phyloP scores from a whole-genome alignment of 108 stramenopile genomes.

The Pseudonitzschia multiseries region DNA sequence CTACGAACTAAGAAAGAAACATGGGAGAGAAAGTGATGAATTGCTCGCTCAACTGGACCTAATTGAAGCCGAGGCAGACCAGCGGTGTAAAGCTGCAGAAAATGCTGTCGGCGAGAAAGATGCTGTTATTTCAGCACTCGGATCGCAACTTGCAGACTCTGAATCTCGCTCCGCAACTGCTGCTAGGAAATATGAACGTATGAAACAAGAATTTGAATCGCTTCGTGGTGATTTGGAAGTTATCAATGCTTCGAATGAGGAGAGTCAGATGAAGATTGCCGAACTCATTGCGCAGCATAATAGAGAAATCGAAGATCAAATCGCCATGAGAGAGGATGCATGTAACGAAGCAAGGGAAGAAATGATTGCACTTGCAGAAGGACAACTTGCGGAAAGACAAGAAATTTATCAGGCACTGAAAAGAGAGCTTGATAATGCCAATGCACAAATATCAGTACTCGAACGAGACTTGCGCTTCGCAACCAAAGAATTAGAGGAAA shows the following conservation, averaged over 20 bases:
- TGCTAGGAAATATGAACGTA: constrained; percentile 2
- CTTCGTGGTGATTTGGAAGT: constrained; percentile 22
- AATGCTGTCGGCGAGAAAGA: constrained; percentile 49
- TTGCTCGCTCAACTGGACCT: constrained; percentile 53
- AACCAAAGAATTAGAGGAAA: constrained; percentile 23
- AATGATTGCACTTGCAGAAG: constrained; percentile 55
- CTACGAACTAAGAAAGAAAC: constrained; percentile 34
- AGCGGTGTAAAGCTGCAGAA: constrained; percentile 30
- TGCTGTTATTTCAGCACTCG: constrained; percentile 46
- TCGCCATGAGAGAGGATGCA: constrained; percentile 32
- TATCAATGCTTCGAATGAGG: constrained; percentile 9
- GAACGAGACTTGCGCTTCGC: constrained; percentile 40
- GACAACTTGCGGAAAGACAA: constrained; percentile 52
- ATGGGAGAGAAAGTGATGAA: constrained; percentile 53
- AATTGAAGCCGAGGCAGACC: constrained; percentile 53
- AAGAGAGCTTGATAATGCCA: constrained; percentile 43
- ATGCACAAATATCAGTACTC: constrained; percentile 29
- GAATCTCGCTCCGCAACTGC: constrained; percentile 17
- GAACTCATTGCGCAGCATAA: constrained; percentile 33
- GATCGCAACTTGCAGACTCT: constrained; percentile 49
- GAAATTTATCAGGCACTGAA: constrained; percentile 49
- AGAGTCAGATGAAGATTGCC: constrained; percentile 22
- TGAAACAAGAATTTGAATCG: constrained; percentile 2
- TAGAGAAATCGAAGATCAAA: constrained; percentile 32
- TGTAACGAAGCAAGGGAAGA: constrained; percentile 47